A percentile compares a stretch with the other conserved stretches of the same genome.
Conservation (phyloP, 345 rosid species). For the Capsella bursapastoris region DNA sequence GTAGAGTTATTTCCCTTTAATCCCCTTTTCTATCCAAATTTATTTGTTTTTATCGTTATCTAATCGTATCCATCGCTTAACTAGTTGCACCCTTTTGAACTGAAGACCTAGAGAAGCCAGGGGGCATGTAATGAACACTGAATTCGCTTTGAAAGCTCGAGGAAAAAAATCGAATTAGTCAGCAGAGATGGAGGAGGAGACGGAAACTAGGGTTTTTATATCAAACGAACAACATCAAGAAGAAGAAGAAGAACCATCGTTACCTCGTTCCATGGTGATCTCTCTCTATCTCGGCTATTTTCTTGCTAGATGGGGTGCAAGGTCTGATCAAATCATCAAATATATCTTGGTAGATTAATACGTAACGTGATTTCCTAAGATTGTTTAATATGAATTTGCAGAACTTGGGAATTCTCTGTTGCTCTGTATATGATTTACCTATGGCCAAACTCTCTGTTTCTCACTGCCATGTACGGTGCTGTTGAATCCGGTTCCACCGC, state of each 20-base stretch:
- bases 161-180: conserved; percentile 9
- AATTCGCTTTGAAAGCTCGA: neutral
- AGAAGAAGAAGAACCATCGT: conserved; percentile 12
- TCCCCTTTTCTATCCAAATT: neutral
- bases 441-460: conserved; percentile 87
- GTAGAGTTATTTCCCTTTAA: too few species aligned
- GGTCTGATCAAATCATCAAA: conserved; percentile 46
- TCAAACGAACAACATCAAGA: conserved; percentile 15
- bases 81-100: neutral
- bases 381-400: conserved; percentile 40
- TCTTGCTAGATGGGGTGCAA: conserved; percentile 92
- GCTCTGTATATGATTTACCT: conserved; percentile 84
- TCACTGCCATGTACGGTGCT: conserved; percentile 80
- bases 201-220: conserved; percentile 30
- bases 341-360: too few species aligned
- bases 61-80: neutral
- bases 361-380: neutral
- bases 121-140: neutral
- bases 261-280: conserved; percentile 45
- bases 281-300: conserved; percentile 67
- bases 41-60: neutral
- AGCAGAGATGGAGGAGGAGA: conserved; percentile 23
- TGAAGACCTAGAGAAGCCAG: conserved; percentile 6
- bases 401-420: conserved; percentile 97
- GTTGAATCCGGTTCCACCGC: conserved; percentile 76